Base-by-base conservation (phyloP, 805 yeast species). In the Saccharomycopsis synnaedendra region DNA sequence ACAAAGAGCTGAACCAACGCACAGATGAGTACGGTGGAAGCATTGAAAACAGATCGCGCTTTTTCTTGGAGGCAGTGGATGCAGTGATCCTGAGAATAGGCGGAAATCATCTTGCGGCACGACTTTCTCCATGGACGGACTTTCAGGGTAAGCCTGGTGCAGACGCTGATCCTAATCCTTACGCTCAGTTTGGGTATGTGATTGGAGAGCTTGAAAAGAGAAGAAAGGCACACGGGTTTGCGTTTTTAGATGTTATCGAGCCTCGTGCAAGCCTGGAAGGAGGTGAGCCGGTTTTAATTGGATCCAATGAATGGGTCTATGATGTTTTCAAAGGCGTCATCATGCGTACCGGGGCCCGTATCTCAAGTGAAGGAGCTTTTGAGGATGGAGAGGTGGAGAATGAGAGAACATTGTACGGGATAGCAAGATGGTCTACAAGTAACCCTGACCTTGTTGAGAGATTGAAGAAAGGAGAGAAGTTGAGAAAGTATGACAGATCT, bases 21-120 rank as follows among this genome's bases (percentile, higher is more conserved):
- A 72, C 73, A 1, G 87, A 81, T 57, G 66, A 71, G 53, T 81
- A 78, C 54, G 86, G 85, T 41, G 85, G 85, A 4, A 63, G 73
- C 2, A 64, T 78, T 46, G 83, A 77, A 56, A 78, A 78, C 60
- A 69, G 85, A 54, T 65, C 66, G 6, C 62, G 78, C 40, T 66
- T 80, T 45, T 54, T 71, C 7, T 54, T 71, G 32, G 81, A 80
- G 54, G 58, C 72, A 11, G 60, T 76, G 10, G 73, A 68, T 41
- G 69, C 65, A n/a, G 57, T 76, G 35, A 64, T 64, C 32, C 71
- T 62, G 4, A 77, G 73, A 3, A 61, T 80, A 51, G 86, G 86
- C 42, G 68, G 74, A 33, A 67, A 67, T 3, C 19, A 19, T 19
- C 19, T 19, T 19, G 79, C 72, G 40, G 55, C 77, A 42, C 64